phyloP scores from a whole-genome alignment of 257 asterid species.

The Solanum megistacrolobum region DNA sequence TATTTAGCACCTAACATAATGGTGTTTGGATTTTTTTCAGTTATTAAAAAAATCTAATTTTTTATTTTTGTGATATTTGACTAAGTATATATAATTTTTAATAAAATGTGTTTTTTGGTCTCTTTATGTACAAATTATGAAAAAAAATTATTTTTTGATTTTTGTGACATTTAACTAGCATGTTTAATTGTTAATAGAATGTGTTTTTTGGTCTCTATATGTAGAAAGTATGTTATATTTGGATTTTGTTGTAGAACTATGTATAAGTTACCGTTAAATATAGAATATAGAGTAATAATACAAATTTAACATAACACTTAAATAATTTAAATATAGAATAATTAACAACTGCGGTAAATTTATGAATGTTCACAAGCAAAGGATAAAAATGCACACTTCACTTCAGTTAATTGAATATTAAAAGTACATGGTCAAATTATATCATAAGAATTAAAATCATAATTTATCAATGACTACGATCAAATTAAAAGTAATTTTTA shows the following conservation, averaged over 20 bases:
- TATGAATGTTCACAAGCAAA: neutral
- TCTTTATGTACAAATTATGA: neutral
- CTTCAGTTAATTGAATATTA: neutral
- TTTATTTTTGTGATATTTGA: neutral
- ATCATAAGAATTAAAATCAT: neutral
- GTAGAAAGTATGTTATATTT: neutral
- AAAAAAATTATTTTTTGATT: neutral
- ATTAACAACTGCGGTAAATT: neutral
- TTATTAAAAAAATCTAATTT: neutral
- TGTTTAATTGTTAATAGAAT: neutral
- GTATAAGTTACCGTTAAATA: neutral
- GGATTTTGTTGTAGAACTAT: neutral
- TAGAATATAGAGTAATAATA: neutral
- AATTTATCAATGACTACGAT: neutral
- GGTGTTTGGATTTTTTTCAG: neutral
- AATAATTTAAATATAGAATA: neutral
- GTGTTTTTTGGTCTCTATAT: neutral
- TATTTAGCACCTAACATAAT: slow-evolving; percentile 11
- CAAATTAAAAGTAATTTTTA: neutral
- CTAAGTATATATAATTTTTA: neutral
- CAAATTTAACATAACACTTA: neutral
- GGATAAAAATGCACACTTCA: neutral
- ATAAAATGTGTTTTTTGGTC: neutral
- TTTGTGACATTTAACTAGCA: neutral
- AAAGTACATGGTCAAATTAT: neutral